These are phyloP conservation scores for Hypoxylon lienhwacheense DNA, from an alignment of 495 filamentous ascomycete species.

Conservation along the genomic window DNA sequence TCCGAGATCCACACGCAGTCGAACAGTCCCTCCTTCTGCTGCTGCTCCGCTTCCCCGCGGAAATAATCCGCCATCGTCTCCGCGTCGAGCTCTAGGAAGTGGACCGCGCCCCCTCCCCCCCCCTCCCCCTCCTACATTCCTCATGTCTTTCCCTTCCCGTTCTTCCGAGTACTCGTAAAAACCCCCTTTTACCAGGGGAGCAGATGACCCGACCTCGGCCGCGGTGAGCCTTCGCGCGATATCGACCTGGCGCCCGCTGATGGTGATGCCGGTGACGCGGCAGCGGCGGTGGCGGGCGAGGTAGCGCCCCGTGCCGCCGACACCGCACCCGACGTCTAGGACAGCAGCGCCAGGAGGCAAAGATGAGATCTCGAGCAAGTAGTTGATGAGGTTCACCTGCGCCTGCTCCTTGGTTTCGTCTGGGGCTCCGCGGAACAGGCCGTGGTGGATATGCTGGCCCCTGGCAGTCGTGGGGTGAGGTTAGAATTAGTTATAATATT, in stretches of 20 bases:
- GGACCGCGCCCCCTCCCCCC: conserved; percentile 42
- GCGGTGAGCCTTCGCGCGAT: conserved; percentile 50
- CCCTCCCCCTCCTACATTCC: neutral
- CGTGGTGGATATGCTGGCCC: conserved; percentile 65
- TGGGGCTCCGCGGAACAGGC: conserved; percentile 50
- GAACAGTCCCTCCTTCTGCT: too few relatives aligned
- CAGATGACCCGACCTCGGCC: conserved; percentile 32
- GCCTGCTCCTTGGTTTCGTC: conserved; percentile 54
- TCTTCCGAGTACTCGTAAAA: conserved; percentile 41
- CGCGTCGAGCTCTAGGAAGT: conserved; percentile 60
- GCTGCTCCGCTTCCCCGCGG: conserved; percentile 23
- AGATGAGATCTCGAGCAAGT: conserved; percentile 51
- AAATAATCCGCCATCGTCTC: conserved; percentile 60
- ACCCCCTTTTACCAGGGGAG: conserved; percentile 7
- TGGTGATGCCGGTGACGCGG: conserved; percentile 58
- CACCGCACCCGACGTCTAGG: conserved; percentile 60
- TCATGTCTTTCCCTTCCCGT: neutral
- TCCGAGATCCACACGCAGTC: conserved; percentile 63
- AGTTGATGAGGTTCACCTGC: conserved; percentile 53
- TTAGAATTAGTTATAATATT: neutral
- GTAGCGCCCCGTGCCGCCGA: conserved; percentile 58
- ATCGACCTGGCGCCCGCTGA: conserved; percentile 58
- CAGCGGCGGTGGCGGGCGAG: conserved; percentile 51
- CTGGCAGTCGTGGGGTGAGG: conserved; percentile 29
- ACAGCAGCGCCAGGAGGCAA: conserved; percentile 42